Evolutionary conservation across 352 stramenopile species (phyloP).

Genomic region (Thalassiosira mediterranea): DNA sequence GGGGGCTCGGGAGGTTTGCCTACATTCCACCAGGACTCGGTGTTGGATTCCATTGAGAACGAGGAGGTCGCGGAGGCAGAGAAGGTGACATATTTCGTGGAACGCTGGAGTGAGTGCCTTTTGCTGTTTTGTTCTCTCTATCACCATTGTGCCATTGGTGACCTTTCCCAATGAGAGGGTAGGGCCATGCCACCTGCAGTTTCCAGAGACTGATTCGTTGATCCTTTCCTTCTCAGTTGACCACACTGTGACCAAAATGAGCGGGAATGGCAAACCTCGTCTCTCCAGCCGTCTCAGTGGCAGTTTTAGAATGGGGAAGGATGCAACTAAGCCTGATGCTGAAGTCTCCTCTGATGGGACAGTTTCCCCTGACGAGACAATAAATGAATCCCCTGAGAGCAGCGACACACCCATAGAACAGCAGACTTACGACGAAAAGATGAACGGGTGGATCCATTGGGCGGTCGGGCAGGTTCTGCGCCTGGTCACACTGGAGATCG

Average conservation of each 20-base stretch:
- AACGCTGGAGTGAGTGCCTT: slow-evolving; percentile 49
- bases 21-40: slow-evolving; percentile 46
- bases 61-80: slow-evolving; percentile 46
- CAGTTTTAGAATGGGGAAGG: slow-evolving; percentile 1
- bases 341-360: too few species aligned
- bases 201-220: too few species aligned
- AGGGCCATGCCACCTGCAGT: too few species aligned
- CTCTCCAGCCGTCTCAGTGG: neutral
- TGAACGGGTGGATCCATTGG: slow-evolving; percentile 31
- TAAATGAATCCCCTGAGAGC: neutral
- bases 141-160: too few species aligned
- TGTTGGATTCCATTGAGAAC: slow-evolving; percentile 35
- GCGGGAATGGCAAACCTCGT: neutral
- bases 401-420: neutral
- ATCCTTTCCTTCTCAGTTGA: slow-evolving; percentile 23
- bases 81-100: slow-evolving; percentile 41
- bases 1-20: slow-evolving; percentile 14
- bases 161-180: too few species aligned
- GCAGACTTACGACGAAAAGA: slow-evolving; percentile 27
- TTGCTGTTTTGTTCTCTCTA: neutral
- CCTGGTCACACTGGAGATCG: slow-evolving; percentile 24
- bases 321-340: too few species aligned
- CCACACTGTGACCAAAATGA: slow-evolving; percentile 31
- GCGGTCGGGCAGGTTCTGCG: slow-evolving; percentile 15
- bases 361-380: too few species aligned